A percentile compares a stretch with the other conserved stretches of the same genome.
phyloP scores from a whole-genome alignment of 345 rosid genomes.

The Eucalyptus dawsonii region DNA sequence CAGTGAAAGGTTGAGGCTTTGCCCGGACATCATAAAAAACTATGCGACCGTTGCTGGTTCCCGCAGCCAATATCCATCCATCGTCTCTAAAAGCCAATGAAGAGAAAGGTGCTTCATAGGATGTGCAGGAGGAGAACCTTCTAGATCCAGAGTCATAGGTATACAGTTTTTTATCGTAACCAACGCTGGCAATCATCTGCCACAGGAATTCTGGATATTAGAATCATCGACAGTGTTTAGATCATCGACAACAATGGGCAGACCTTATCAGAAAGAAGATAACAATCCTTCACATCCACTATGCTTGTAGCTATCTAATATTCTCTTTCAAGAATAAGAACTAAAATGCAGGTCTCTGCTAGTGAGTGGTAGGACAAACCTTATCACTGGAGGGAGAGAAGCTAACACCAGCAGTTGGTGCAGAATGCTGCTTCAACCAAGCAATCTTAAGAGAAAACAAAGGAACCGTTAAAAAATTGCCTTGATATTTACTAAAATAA shows the following conservation, averaged over 20 bases:
- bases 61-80: slow-evolving; percentile 86
- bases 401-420: slow-evolving; percentile 90
- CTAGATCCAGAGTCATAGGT: slow-evolving; percentile 82
- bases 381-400: slow-evolving; percentile 96
- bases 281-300: neutral
- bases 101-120: slow-evolving; percentile 93
- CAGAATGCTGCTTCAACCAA: slow-evolving; percentile 96
- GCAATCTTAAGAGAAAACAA: slow-evolving; percentile 41
- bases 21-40: slow-evolving; percentile 94
- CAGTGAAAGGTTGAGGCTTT: slow-evolving; percentile 79
- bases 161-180: slow-evolving; percentile 90
- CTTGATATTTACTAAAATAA: neutral
- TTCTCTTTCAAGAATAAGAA: neutral
- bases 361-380: slow-evolving; percentile 23
- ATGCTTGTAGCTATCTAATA: neutral
- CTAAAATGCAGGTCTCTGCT: neutral
- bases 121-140: slow-evolving; percentile 55
- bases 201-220: neutral
- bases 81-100: slow-evolving; percentile 95
- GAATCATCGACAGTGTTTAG: neutral
- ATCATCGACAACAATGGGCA: neutral
- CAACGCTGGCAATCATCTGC: slow-evolving; percentile 91
- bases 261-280: neutral
- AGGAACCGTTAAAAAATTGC: neutral
- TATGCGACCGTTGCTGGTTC: slow-evolving; percentile 83